These are phyloP conservation scores for Rhodomyrtus tomentosa DNA, from an alignment of 345 rosid genomes.

Conservation along the genomic window DNA sequence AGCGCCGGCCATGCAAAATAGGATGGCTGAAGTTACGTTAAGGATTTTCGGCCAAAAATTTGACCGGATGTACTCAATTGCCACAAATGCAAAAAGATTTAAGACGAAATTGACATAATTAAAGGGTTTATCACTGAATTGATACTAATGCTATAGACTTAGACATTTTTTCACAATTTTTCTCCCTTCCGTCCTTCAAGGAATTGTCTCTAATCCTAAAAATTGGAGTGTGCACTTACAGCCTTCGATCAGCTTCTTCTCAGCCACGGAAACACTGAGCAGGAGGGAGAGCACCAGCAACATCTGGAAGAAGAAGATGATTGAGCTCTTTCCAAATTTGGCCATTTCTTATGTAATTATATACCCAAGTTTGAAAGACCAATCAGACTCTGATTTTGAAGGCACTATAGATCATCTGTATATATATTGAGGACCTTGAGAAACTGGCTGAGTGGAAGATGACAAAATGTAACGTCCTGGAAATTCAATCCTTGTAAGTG, in stretches of 20 bases:
- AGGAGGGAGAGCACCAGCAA: slow-evolving; percentile 3
- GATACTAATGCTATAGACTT: too few relatives aligned
- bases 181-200: too few relatives aligned
- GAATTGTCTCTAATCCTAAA: not conserved
- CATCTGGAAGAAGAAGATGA: not conserved
- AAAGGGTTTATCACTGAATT: too few relatives aligned
- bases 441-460: not conserved
- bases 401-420: not conserved
- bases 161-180: too few relatives aligned
- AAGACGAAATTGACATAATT: too few relatives aligned
- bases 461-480: too few relatives aligned
- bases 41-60: too few relatives aligned
- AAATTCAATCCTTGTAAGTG: too few relatives aligned
- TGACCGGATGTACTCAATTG: too few relatives aligned
- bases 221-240: not conserved
- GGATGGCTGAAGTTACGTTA: too few relatives aligned
- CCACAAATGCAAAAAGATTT: too few relatives aligned
- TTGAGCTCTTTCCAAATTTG: not conserved
- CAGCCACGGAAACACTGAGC: not conserved
- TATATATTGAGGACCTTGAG: not conserved
- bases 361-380: not conserved
- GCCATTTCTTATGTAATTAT: not conserved
- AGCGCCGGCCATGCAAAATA: too few relatives aligned
- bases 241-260: not conserved
- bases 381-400: not conserved